A percentile compares a stretch with the other conserved stretches of the same genome.
Conservation (phyloP, 139 green algal genomes). For the Dunaliella primolecta region DNA sequence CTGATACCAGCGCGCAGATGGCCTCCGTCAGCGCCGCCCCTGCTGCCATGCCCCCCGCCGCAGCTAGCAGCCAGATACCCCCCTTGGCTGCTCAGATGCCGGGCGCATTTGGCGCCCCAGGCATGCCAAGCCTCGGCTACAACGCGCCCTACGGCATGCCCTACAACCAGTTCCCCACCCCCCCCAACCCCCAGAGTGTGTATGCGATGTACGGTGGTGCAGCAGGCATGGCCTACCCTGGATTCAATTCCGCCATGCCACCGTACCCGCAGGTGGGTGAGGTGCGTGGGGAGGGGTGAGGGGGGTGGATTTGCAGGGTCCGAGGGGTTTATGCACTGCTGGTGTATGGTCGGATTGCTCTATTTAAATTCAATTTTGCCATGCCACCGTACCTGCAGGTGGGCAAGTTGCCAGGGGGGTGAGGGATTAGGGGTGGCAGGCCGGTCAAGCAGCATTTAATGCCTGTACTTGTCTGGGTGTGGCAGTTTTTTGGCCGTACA, state of each 20-base stretch:
- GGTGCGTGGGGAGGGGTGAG: not conserved
- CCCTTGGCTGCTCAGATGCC: not conserved
- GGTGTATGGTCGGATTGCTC: too few relatives aligned
- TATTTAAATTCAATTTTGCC: too few relatives aligned
- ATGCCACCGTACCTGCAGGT: too few relatives aligned
- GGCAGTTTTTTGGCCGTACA: too few relatives aligned
- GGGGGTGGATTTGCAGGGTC: not conserved
- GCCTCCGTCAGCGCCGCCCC: not conserved
- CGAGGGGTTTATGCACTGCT: too few relatives aligned
- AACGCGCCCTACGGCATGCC: constrained; percentile 9
- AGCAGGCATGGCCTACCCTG: not conserved
- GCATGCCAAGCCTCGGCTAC: constrained; percentile 1
- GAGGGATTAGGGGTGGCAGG: too few relatives aligned
- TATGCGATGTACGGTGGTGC: constrained; percentile 7
- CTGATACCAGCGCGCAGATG: not conserved
- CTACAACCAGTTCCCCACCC: constrained; percentile 9
- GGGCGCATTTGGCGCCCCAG: not conserved
- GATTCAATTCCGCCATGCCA: too few relatives aligned
- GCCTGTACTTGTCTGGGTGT: too few relatives aligned
- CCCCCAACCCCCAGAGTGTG: not conserved
- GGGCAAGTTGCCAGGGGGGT: too few relatives aligned
- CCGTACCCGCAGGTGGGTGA: not conserved
- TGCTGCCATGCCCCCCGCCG: not conserved
- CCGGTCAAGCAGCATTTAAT: too few relatives aligned
- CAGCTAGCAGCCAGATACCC: not conserved